Base-by-base conservation (phyloP, 352 stramenopile genomes). In the Pelagophyceae sp. region DNA sequence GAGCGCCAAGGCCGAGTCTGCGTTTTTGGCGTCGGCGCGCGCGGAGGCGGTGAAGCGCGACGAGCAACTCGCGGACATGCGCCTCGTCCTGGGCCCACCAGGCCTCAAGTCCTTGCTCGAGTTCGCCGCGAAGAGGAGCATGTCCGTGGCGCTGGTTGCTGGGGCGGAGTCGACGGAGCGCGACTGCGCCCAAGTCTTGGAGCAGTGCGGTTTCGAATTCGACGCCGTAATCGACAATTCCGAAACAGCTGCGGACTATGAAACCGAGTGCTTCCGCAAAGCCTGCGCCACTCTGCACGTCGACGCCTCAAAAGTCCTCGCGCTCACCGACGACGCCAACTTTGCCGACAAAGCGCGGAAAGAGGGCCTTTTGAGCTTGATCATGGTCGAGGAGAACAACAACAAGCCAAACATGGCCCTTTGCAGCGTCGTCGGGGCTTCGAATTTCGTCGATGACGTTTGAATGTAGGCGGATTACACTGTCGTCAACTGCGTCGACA, bases 221-320 rank as follows among this genome's bases (percentile, higher is more conserved):
- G 67, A 74, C 67, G 67, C 35, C 67, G 67, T 74, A 33, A 37
- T n/a, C 17, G 67, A 11, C 6, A 31, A 2, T n/a, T n/a, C n/a
- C 35, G 67, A 74, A 1, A 37, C 31, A 33, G 67, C 0, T 2
- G 17, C 29, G 6, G 35, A 37, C 38, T 20, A 37, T 1, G 23
- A 54, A 23, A 54, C 11, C 45, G 45, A 54, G 23, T 23, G 23
- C n/a, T n/a, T n/a, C n/a, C n/a, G n/a, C n/a, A 54, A 23, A 54
- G 11, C 11, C 11, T 54, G 45, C 45, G 45, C 11, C 11, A 23
- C 11, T 23, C 45, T 11, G 45, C 45, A 54, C 45, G 11, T 23
- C 23, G 45, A 54, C 23, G 45, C 45, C 23, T 23, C 45, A 54
- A 54, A 54, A 11, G 45, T 58, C 20, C 67, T 74, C 17, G 31